These are phyloP conservation scores for Coniophora puteana DNA, from an alignment of 1,284 basidiomycete species.

Conservation along the genomic window DNA sequence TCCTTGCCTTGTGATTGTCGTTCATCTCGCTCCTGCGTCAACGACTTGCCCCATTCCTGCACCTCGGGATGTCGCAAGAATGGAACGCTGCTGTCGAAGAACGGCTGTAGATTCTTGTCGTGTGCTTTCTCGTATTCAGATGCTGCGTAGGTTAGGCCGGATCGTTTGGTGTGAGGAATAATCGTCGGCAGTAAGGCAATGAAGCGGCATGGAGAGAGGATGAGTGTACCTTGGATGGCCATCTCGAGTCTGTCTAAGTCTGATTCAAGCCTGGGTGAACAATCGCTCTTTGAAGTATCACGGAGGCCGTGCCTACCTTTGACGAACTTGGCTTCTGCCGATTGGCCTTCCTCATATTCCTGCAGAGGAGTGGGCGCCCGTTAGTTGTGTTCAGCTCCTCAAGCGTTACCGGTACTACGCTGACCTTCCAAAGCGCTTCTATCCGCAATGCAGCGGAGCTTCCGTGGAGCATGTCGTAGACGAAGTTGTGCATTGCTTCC, in stretches of 20 bases:
- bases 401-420: slow-evolving; percentile 14
- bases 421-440: slow-evolving; percentile 74
- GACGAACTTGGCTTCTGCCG: slow-evolving; percentile 85
- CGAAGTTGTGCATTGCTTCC: slow-evolving; percentile 90
- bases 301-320: slow-evolving; percentile 57
- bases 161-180: background rate
- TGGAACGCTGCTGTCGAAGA: slow-evolving; percentile 75
- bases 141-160: slow-evolving; percentile 38
- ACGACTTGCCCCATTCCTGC: slow-evolving; percentile 66
- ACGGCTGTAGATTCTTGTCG: slow-evolving; percentile 52
- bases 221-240: slow-evolving; percentile 71
- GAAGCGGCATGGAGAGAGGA: too few relatives aligned
- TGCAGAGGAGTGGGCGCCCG: slow-evolving; percentile 28
- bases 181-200: background rate
- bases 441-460: slow-evolving; percentile 79
- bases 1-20: background rate
- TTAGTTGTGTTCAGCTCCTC: background rate
- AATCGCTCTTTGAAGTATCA: background rate
- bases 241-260: slow-evolving; percentile 95
- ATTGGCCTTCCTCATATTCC: slow-evolving; percentile 89
- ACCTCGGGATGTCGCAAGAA: slow-evolving; percentile 76
- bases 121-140: slow-evolving; percentile 67
- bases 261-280: slow-evolving; percentile 23
- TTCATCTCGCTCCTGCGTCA: slow-evolving; percentile 50
- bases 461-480: slow-evolving; percentile 85